phyloP scores from a whole-genome alignment of 306 rosid genomes.

The Elaeagnus macrophylla region DNA sequence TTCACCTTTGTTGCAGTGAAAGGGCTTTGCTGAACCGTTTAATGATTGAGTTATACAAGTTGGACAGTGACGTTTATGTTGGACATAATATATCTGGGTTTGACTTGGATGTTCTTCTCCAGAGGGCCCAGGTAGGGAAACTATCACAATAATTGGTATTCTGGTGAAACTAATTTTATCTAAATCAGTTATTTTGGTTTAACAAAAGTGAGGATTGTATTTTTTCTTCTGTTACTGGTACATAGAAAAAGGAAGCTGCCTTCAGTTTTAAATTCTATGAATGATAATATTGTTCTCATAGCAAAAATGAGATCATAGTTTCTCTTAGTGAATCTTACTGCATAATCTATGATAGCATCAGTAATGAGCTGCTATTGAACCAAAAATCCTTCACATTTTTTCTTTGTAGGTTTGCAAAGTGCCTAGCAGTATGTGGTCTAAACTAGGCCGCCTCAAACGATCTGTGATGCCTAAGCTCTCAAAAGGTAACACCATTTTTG shows the following conservation, averaged over 20 bases:
- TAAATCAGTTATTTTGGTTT: constrained; percentile 4
- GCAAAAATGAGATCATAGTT: neutral
- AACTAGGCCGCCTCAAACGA: constrained; percentile 84
- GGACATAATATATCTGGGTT: constrained; percentile 96
- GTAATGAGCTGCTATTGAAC: constrained; percentile 9
- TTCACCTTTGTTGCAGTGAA: constrained; percentile 50
- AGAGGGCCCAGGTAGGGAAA: constrained; percentile 72
- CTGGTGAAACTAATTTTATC: neutral
- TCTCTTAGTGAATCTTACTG: neutral
- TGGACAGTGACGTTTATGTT: constrained; percentile 87
- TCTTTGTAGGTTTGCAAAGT: constrained; percentile 62
- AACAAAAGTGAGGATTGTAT: too few species aligned
- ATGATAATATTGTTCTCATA: neutral
- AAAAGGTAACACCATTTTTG: constrained; percentile 55
- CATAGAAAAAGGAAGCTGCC: too few species aligned
- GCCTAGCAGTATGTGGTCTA: constrained; percentile 82
- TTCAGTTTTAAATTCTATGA: neutral
- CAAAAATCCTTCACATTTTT: constrained; percentile 11
- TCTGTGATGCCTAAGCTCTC: constrained; percentile 80
- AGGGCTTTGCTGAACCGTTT: constrained; percentile 79
- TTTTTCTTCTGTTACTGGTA: too few species aligned
- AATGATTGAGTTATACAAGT: constrained; percentile 69
- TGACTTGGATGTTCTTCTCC: constrained; percentile 91
- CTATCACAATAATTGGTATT: neutral
- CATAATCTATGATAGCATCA: neutral